Base-by-base conservation (phyloP, 1,139 yeast species). In the Arxiozyma bovina region DNA sequence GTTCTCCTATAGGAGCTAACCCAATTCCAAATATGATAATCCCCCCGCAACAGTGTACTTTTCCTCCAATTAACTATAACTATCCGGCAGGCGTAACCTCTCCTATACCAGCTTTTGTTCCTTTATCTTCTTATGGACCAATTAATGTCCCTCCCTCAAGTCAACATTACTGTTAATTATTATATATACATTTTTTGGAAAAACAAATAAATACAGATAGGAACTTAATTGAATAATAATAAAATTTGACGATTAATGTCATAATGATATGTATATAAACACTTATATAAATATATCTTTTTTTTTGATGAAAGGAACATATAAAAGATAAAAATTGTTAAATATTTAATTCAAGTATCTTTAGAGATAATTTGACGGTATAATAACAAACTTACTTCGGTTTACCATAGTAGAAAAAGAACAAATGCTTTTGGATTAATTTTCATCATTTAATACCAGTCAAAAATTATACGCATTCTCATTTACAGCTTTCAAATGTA, bases 111-210 rank as follows among this genome's bases (percentile, higher is more conserved):
- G 17, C 52, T 18, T 50, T 50, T 22, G 48, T 50, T 12, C 52
- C 52, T 22, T 22, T 44, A 21, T 50, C 52, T 9, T 1, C 52
- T 6, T 50, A 50, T 44, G 48, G 42, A n/a, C 52, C 52, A 23
- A 34, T 50, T 9, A 21, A 41, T 22, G n/a, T 50, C 22, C 52
- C 30, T 17, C 43, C 20, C 30, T 43, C 52, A 4, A 50, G 25
- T n/a, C 51, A 49, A 22, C 49, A 21, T 4, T 15, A 38, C 21
- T 9, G 30, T 22, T 43, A 11, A 43, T 15, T 11, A 21, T 17
- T 45, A 45, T 45, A 38, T 30, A 30, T 9, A 30, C 21, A 20
- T n/a, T 18, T 38, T 12, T 45, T 27, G 5, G 8, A 27, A 27
- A 27, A 27, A 30, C 9, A 45, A 15, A 5, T 22, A 44, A 23